Base-by-base conservation (phyloP, 2,329 filamentous ascomycete species). In the Periconia macrospinosa region DNA sequence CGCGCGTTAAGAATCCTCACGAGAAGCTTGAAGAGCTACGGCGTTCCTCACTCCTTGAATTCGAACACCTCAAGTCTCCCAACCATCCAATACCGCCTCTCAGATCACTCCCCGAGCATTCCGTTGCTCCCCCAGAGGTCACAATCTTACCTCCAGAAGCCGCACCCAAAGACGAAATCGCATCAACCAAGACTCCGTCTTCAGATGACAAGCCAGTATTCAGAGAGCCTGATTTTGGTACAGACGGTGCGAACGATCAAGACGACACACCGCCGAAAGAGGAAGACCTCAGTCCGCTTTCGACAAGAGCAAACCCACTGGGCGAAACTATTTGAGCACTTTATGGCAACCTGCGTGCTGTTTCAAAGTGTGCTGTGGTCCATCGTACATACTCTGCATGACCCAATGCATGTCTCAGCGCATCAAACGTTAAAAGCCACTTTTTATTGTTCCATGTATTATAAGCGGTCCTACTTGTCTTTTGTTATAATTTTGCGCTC, bases 1-100 rank as follows among this genome's bases (percentile, higher is more conserved):
- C 59, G 41, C 54, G 47, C 56, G 17, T 58, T n/a, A 72, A 81
- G 78, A 73, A 81, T 51, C 79, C 79, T 1, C 63, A 67, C 41
- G 69, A 71, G 44, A 75, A 76, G 61, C 77, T 81, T 54, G 78
- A 81, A 54, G 63, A 77, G 55, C 73, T 81, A 11, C 75, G 78
- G 42, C 72, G 76, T 23, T 75, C 71, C 35, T 80, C 78, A 2
- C 63, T 80, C 17, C 60, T 75, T 57, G 74, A 76, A 55, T 67
- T 76, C 57, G 72, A 76, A 52, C 73, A 75, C 52, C 55, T 76
- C 48, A 74, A 67, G 54, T 62, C 65, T 27, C 68, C 69, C 8
- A 56, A 63, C 18, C 66, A 72, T 40, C 63, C 67, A 15, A 42
- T 70, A 18, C 59, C 66, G 1, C 72, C 73, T 2, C 45, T 69